Evolutionary conservation across 352 stramenopile species (phyloP), one percentile per base, ranked within the genome.

Genomic region (Phytophthora fragariaefolia): DNA sequence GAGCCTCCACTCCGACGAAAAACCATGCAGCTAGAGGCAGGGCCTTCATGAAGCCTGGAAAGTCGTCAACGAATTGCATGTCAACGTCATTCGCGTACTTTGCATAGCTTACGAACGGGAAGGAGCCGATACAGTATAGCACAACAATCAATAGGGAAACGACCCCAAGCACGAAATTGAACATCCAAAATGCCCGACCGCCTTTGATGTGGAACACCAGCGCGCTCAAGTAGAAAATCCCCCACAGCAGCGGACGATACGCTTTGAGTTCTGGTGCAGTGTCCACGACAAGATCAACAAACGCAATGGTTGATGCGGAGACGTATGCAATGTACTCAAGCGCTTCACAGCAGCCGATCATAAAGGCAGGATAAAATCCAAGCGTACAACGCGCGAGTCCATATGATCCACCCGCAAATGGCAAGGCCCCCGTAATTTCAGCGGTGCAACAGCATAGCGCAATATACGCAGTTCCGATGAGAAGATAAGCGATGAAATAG

Each of bases 311-410:
- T 6, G 71, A 70, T 2, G 58, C 74, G 4, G 76, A 58, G 4
- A 83, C 75, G 53, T 87, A 87, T 15, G 71, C 58, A 24, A 81
- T 84, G 22, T 82, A 82, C 32, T 85, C 71, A 38, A 84, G 68
- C 13, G 62, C 66, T 66, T 87, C 79, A 9, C 71, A 85, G n/a
- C 69, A 84, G 9, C 78, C 78, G 60, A 84, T 82, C 54, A 85
- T 66, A 26, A 76, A 85, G 0, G 62, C 77, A 13, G 72, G 58
- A 58, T 75, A 82, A 23, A 82, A 85, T 8, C 77, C 77, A 1
- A 85, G 49, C 0, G 77, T 79, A 36, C 74, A 83, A 15, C 74
- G 62, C 15, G 64, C 64, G 7, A 86, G 56, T 6, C 77, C 77
- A 43, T 83, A 86, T 3, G 77, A 58, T 17, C 77, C 77, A 0